Evolutionary conservation across 2,329 filamentous ascomycete genomes (phyloP).

Genomic region (Fusarium xyrophilum): DNA sequence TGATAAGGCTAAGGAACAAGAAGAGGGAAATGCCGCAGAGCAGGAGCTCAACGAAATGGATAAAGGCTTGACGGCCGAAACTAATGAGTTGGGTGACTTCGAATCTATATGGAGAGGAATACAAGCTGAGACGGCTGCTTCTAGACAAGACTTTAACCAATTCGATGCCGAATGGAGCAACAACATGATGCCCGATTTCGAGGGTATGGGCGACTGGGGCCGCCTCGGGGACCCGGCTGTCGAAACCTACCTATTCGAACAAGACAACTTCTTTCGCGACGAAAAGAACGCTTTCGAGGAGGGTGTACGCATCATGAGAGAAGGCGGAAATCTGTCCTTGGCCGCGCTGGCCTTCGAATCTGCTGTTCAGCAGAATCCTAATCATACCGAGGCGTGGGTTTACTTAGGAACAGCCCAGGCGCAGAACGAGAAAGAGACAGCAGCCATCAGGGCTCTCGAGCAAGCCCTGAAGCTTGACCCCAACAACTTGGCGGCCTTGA

Average conservation of each 20-base stretch:
- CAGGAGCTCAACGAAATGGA: conserved; percentile 89
- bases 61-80: conserved; percentile 69
- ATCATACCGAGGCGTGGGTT: conserved; percentile 92
- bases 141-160: conserved; percentile 70
- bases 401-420: conserved; percentile 91
- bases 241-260: conserved; percentile 93
- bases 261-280: conserved; percentile 87
- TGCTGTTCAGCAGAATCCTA: conserved; percentile 86
- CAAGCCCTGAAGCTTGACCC: conserved; percentile 88
- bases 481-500: conserved; percentile 84
- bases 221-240: conserved; percentile 76
- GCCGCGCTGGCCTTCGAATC: conserved; percentile 96
- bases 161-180: conserved; percentile 82
- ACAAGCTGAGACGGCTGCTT: conserved; percentile 74
- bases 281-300: conserved; percentile 88
- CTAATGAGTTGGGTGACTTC: conserved; percentile 82
- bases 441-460: conserved; percentile 91
- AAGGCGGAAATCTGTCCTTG: conserved; percentile 91
- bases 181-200: conserved; percentile 63
- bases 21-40: conserved; percentile 76
- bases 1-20: conserved; percentile 61
- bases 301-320: conserved; percentile 89
- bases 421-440: conserved; percentile 98
- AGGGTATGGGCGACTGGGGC: conserved; percentile 68
- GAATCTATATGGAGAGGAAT: conserved; percentile 88